These are phyloP conservation scores for Rugosomyces carneus DNA, from an alignment of 1,284 basidiomycete genomes.

Conservation along the genomic window DNA sequence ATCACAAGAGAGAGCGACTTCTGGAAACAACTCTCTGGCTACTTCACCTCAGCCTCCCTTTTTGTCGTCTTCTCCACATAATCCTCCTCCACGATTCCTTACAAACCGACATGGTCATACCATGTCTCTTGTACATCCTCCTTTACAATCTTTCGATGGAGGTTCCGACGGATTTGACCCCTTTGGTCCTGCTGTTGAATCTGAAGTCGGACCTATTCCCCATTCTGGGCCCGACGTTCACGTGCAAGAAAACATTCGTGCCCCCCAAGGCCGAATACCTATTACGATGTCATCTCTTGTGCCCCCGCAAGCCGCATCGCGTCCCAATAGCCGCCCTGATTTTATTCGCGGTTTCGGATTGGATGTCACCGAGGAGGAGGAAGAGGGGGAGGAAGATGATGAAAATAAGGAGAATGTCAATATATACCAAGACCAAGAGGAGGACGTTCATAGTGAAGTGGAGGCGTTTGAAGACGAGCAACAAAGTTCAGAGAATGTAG, in stretches of 20 bases:
- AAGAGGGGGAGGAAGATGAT: conserved; percentile 36
- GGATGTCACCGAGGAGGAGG: conserved; percentile 68
- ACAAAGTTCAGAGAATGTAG: conserved; percentile 22
- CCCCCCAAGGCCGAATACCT: conserved; percentile 57
- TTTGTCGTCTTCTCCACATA: conserved; percentile 49
- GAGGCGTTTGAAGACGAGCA: conserved; percentile 24
- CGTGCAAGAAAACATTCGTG: conserved; percentile 35
- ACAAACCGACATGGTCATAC: conserved; percentile 60
- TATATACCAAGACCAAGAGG: background rate
- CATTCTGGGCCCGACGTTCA: conserved; percentile 16
- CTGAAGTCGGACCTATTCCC: conserved; percentile 20
- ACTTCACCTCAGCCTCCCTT: conserved; percentile 59
- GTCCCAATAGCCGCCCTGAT: conserved; percentile 56
- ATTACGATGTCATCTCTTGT: conserved; percentile 40
- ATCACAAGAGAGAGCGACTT: conserved; percentile 44
- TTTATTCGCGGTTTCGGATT: conserved; percentile 73
- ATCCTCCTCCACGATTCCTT: conserved; percentile 33
- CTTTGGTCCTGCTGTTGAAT: conserved; percentile 48
- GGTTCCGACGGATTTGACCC: conserved; percentile 43
- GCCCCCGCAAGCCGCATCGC: conserved; percentile 36
- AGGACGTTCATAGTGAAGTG: conserved; percentile 1
- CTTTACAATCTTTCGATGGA: conserved; percentile 35
- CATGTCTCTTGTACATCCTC: conserved; percentile 60
- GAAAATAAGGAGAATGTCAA: conserved; percentile 15
- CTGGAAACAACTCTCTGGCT: conserved; percentile 47